Base-by-base conservation (phyloP, 768 basidiomycete species). In the Termitomyces heimii region DNA sequence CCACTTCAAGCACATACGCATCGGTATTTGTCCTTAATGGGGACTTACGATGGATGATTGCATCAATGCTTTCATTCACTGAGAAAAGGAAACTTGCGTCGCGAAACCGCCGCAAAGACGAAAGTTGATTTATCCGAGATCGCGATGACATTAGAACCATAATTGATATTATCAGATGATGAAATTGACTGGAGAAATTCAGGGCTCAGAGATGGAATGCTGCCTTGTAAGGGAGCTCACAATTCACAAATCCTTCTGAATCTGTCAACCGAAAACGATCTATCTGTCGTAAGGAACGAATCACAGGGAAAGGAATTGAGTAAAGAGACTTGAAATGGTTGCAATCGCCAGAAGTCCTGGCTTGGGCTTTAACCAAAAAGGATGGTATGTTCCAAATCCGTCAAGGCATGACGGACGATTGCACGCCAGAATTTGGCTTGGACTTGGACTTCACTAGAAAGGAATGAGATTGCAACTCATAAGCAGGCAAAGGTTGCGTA, bases 401-500 rank as follows among this genome's bases (percentile, higher is more conserved):
- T 43, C 32, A 24, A 34, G 12, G 32, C n/a, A 52, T 60, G 40
- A 35, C 63, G 65, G 24, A 18, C 54, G 26, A 67, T 53, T 26
- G 63, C 53, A 49, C 59, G 55, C 66, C 67, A 68, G n/a, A 57
- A 49, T 43, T 62, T 65, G 45, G 56, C 67, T 24, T 53, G 63
- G 28, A 68, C 60, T 52, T 67, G 60, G 22, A 63, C 46, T 26
- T 67, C 40, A 53, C 76, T 77, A 57, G 56, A 46, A 10, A 40
- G 22, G 7, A 0, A 40, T 37, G 8, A 60, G 10, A 10, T 5
- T 39, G 12, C 26, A 24, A 7, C 39, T 37, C 29, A 6, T 28
- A 31, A 51, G 31, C 5, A 56, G 16, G 8, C 49, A 24, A 60
- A 53, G 12, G 50, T 32, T 32, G 56, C 77, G 57, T 56, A 81